Conservation (phyloP, 106 monocot genomes). For the Cymbidium sinense region DNA sequence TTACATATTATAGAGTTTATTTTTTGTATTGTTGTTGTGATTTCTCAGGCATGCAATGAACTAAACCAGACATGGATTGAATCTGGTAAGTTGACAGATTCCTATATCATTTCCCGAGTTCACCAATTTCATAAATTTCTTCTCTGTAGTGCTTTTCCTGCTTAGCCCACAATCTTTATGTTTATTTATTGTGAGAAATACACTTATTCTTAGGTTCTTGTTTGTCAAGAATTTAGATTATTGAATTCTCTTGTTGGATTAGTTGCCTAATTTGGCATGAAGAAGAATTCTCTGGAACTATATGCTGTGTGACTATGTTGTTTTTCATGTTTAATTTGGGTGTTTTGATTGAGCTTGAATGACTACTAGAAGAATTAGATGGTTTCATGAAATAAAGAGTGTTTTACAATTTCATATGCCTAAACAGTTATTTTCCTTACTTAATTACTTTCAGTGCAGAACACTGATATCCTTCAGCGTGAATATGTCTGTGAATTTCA, state of each 20-base stretch:
- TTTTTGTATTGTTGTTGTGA: background rate
- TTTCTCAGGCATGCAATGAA: conserved; percentile 93
- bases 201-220: background rate
- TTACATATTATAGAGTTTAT: background rate
- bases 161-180: background rate
- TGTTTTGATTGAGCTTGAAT: background rate
- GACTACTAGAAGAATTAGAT: background rate
- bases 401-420: background rate
- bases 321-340: conserved; percentile 2
- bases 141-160: background rate
- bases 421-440: background rate
- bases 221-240: background rate
- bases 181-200: no score
- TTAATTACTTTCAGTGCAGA: no score
- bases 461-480: no score
- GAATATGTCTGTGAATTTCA: background rate
- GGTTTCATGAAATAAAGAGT: background rate
- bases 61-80: conserved; percentile 96
- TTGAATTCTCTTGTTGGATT: background rate
- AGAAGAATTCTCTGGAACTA: background rate
- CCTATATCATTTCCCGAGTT: background rate
- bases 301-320: background rate
- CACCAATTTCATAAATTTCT: background rate
- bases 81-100: conserved; percentile 60
- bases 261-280: background rate